Evolutionary conservation across 192 early-diverging fungal species (phyloP), one percentile per base, ranked within the genome.

Genomic region (Funneliformis geosporum): DNA sequence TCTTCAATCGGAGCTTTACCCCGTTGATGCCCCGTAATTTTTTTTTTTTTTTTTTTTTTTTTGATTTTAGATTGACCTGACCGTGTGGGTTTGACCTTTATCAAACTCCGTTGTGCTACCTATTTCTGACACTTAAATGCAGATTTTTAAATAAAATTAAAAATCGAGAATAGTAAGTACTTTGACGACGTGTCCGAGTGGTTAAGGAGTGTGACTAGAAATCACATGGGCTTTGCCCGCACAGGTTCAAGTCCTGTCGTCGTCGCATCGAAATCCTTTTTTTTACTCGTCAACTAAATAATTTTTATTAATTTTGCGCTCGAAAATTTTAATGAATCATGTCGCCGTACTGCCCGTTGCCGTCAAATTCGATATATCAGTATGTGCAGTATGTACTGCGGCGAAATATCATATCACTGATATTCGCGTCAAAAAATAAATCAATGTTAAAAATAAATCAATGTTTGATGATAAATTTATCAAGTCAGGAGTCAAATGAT

Each of bases 131-230:
- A 33, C 33, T 8, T 23, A 4, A 23, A 9, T 43, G 9, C 39
- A 46, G 21, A 23, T 43, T 2, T 42, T 71, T 55, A 55, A 33
- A 4, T 71, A 40, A 43, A 25, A 44, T 27, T 72, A 47, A 47
- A 72, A 47, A 3, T 50, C 27, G 4, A 25, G 1, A 27, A 10
- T 6, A 21, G 11, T 28, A 28, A 14, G 5, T 47, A 14, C 44
- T 60, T 11, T 70, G 77, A 79, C 77, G 67, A 66, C 77, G 77
- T 79, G 77, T 79, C 77, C 77, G 77, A 79, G 77, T 66, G 77
- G 77, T 79, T 79, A 79, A 79, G 77, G 77, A 79, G 77, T 79
- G 77, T 79, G 77, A 79, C 77, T 79, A 79, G 77, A 79, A 79
- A 79, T 79, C 77, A 79, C 77, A 79, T 79, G 77, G 77, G 77